Evolutionary conservation across 1,139 yeast genomes (phyloP).

Genomic region (Protomyces inouyei): DNA sequence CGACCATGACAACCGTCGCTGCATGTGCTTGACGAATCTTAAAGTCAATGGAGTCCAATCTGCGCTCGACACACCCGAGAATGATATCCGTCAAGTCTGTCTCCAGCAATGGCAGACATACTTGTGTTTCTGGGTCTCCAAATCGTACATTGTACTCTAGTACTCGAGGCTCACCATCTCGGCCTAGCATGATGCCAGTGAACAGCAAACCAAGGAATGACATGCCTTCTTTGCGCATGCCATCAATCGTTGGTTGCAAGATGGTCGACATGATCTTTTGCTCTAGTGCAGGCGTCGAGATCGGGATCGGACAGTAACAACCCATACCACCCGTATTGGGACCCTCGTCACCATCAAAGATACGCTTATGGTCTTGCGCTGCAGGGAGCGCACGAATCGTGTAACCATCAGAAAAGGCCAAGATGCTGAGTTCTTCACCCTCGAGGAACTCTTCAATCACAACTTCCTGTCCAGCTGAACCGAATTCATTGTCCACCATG

Average conservation of each 20-base stretch:
- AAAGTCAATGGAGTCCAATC: constrained; percentile 78
- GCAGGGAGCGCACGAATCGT: constrained; percentile 87
- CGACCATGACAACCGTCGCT: constrained; percentile 92
- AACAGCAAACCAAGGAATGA: constrained; percentile 95
- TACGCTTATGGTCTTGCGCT: constrained; percentile 96
- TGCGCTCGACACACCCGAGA: constrained; percentile 90
- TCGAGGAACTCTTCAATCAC: constrained; percentile 94
- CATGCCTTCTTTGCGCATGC: constrained; percentile 91
- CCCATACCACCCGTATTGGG: constrained; percentile 99
- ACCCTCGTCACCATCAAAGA: constrained; percentile 89
- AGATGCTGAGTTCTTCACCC: constrained; percentile 92
- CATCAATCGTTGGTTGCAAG: constrained; percentile 87
- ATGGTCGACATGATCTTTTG: constrained; percentile 64
- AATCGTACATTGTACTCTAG: constrained; percentile 96
- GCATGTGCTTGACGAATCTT: constrained; percentile 61
- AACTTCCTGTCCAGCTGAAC: constrained; percentile 78
- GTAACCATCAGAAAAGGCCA: constrained; percentile 93
- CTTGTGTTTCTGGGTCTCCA: constrained; percentile 99
- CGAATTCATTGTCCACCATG: constrained; percentile 86
- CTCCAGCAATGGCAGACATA: constrained; percentile 78
- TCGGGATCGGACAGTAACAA: constrained; percentile 96
- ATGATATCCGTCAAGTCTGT: constrained; percentile 89
- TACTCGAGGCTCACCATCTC: constrained; percentile 74
- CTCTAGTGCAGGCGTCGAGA: constrained; percentile 67
- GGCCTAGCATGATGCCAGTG: constrained; percentile 92